Percentiles rank a stretch among this genome's conserved stretches.
Conservation (phyloP, 176 grass and related monocot species). For the Thalia dealbata region DNA sequence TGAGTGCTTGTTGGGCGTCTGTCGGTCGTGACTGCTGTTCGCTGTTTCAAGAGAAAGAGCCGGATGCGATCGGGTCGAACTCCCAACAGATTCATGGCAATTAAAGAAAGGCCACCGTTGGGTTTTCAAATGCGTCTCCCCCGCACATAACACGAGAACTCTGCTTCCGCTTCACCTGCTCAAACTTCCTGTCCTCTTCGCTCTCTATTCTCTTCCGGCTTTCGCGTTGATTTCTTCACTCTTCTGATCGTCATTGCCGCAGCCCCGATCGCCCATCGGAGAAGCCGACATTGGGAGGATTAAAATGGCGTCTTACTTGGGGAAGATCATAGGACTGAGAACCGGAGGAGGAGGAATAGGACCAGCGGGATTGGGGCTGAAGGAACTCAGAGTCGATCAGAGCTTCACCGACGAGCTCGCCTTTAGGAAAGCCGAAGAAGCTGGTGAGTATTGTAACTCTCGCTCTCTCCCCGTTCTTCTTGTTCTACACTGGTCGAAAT, state of each 20-base stretch:
- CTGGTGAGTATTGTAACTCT: constrained; percentile 25
- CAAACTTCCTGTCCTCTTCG: background rate
- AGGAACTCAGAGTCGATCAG: constrained; percentile 20
- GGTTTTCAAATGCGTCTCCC: constrained; percentile 15
- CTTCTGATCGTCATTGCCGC: background rate
- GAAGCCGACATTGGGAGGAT: no score
- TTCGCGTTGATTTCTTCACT: constrained; percentile 7
- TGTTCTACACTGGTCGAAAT: background rate
- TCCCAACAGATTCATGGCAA: background rate
- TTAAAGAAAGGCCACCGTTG: constrained; percentile 10
- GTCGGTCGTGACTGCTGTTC: background rate
- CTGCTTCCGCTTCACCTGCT: background rate
- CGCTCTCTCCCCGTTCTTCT: no score
- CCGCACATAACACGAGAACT: constrained; percentile 28
- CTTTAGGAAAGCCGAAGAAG: constrained; percentile 69
- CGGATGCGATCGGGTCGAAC: background rate
- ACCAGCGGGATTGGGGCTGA: constrained; percentile 1
- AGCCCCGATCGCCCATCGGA: no score
- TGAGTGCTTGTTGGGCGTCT: background rate
- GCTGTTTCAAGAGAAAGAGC: background rate
- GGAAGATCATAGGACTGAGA: background rate
- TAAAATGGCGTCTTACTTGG: background rate
- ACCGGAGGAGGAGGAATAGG: background rate
- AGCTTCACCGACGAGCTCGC: constrained; percentile 56
- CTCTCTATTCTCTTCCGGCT: background rate